phyloP scores from a whole-genome alignment of 2,329 filamentous ascomycete genomes.

The Fusarium sp. region DNA sequence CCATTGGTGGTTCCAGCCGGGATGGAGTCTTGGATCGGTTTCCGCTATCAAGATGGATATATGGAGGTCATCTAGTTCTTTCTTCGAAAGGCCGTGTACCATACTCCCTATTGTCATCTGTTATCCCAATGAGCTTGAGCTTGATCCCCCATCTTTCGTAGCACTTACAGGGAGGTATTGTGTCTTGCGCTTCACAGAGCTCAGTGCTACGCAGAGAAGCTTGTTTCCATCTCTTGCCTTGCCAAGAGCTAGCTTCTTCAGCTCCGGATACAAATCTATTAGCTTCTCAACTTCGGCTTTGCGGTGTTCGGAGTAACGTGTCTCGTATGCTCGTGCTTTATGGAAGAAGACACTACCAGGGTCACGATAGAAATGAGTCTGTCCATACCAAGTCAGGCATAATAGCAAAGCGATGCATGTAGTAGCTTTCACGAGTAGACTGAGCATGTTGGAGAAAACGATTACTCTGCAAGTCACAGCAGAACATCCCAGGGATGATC shows the following conservation, averaged over 20 bases:
- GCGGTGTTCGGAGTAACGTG: background rate
- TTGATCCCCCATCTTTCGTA: fast-evolving
- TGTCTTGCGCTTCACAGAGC: slow-evolving; percentile 9
- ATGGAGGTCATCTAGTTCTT: slow-evolving; percentile 15
- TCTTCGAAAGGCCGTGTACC: background rate
- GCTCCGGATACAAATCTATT: background rate
- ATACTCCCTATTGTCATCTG: slow-evolving; percentile 19
- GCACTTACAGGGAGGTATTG: slow-evolving; percentile 11
- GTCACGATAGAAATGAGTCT: slow-evolving; percentile 14
- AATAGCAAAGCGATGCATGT: background rate
- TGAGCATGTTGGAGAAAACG: background rate
- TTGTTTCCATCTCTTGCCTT: background rate
- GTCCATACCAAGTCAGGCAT: slow-evolving; percentile 3
- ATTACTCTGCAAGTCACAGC: background rate
- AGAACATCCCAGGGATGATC: background rate
- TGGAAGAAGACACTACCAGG: slow-evolving; percentile 22
- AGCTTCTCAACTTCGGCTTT: background rate
- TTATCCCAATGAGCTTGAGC: background rate
- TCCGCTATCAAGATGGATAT: slow-evolving; percentile 16
- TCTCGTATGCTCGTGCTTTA: slow-evolving; percentile 9
- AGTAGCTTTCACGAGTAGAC: background rate
- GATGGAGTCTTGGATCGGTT: slow-evolving; percentile 7
- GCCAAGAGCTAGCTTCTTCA: no score
- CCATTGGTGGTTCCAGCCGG: slow-evolving; percentile 12
- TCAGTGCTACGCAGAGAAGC: slow-evolving; percentile 8